Base-by-base conservation (phyloP, 129 eudicot species). In the Pseudognaphalium luteoalbum region DNA sequence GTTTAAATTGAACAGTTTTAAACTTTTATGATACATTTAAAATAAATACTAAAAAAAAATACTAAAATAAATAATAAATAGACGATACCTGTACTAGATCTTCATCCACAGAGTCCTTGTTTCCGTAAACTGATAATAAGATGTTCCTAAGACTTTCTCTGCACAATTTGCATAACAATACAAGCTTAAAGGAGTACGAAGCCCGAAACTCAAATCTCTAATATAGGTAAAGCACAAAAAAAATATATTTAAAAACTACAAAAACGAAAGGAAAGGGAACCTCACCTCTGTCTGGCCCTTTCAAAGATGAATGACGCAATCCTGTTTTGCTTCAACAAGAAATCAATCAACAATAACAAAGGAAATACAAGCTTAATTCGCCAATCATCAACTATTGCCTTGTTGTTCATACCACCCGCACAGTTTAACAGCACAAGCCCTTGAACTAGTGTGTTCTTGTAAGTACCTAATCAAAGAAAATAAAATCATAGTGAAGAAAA, bases 341-440 rank as follows among this genome's bases (percentile, higher is more conserved):
- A 88, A 86, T 93, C 98, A 70, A 93, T 56, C 20, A 93, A 34
- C 88, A 80, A 91, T 41, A 93, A 89, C 87, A 93, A 81, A 80
- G 98, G 98, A 21, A 77, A 81, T 52, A 93, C 66, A 47, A 93
- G 89, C 86, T 90, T 93, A 73, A 93, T 93, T 32, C 96, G 86
- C 98, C 98, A 93, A 79, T 91, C 98, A 81, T 93, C 98, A 57
- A 93, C 98, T 76, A 93, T 81, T 1, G 98, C 97, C 81, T 93
- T 93, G 81, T 93, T 91, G 82, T 93, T 93, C 98, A 93, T 93
- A 37, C 98, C 97, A 66, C 98, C 98, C 54, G 98, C 84, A 76
- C 98, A 93, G 79, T 93, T 93, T 21, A 93, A 76, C 78, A 93
- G 70, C 83, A 91, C 98, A 72, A 93, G 90, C 65, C 91, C 98